Base-by-base conservation (phyloP, 306 rosid genomes). In the Gastrolobium bilobum region DNA sequence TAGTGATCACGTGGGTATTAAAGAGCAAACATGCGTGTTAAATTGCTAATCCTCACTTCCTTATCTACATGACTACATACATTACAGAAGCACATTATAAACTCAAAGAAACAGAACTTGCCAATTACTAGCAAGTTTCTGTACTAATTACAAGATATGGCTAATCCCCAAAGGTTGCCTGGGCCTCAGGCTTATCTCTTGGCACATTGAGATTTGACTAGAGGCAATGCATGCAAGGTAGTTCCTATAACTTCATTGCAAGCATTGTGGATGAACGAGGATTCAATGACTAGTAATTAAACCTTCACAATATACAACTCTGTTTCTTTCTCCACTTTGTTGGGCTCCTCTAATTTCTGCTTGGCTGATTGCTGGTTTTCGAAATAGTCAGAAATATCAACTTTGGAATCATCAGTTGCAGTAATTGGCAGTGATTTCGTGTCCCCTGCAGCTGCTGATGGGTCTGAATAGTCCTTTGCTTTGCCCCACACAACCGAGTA, bases 401-500 rank as follows among this genome's bases (percentile, higher is more conserved):
- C 31, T 38, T 63, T 71, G 48, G 52, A 20, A 44, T 72, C 60
- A n/a, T 60, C 42, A 20, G 33, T 40, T 6, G 54, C 15, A 7
- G 67, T 68, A n/a, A 58, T 37, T n/a, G 77, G 79, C 14, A 50
- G 61, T 52, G 85, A 46, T 2, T 64, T 81, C 4, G 44, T 44
- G 1, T 63, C 64, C 68, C 9, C 65, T 38, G 62, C 35, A 50
- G 66, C 10, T 8, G 9, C 9, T 20, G 34, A 10, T 46, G 38
- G 30, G 14, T 78, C 61, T 26, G 85, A 39, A 60, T 85, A 82
- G 65, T 92, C 97, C 77, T 89, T 87, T 75, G 87, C 79, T 79
- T 92, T 92, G 3, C 97, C 93, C 97, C 95, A 92, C 75, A 90
- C 92, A 4, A 92, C 93, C 3, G 88, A 62, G 66, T 90, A 92